These are phyloP conservation scores for Spathaspora hagerdaliae DNA, from an alignment of 805 yeast species.

Conservation along the genomic window DNA sequence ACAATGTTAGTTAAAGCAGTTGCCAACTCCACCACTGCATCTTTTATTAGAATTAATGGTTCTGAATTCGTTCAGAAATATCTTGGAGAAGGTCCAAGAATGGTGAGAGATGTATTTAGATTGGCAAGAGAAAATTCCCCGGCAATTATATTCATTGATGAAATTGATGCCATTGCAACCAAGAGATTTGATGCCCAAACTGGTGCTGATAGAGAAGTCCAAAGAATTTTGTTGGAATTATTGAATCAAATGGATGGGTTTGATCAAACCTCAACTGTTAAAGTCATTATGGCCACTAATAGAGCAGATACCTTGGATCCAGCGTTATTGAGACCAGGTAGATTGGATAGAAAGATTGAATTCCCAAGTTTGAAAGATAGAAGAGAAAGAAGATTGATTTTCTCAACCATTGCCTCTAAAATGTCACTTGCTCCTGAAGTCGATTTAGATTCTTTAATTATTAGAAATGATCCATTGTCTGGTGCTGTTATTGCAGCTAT, in stretches of 20 bases:
- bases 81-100: constrained; percentile 98
- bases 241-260: constrained; percentile 99
- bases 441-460: constrained; percentile 89
- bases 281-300: constrained; percentile 98
- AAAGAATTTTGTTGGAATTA: constrained; percentile 91
- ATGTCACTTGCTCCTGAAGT: constrained; percentile 98
- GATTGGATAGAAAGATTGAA: constrained; percentile 96
- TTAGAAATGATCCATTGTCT: constrained; percentile 93
- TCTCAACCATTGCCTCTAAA: constrained; percentile 91
- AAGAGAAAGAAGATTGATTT: constrained; percentile 95
- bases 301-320: constrained; percentile 99
- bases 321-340: constrained; percentile 95
- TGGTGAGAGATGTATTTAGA: constrained; percentile 98
- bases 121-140: constrained; percentile 97
- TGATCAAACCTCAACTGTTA: constrained; percentile 91
- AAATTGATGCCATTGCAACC: constrained; percentile 98
- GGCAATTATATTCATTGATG: constrained; percentile 94
- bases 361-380: constrained; percentile 95
- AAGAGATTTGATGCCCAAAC: constrained; percentile 99
- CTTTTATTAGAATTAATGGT: constrained; percentile 95
- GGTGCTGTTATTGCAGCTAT: constrained; percentile 98
- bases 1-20: constrained; percentile 99
- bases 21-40: constrained; percentile 92
- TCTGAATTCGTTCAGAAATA: constrained; percentile 98
- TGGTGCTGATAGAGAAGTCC: constrained; percentile 99